Base-by-base conservation (phyloP, 2,329 filamentous ascomycete species). In the Cladophialophora carrionii region DNA sequence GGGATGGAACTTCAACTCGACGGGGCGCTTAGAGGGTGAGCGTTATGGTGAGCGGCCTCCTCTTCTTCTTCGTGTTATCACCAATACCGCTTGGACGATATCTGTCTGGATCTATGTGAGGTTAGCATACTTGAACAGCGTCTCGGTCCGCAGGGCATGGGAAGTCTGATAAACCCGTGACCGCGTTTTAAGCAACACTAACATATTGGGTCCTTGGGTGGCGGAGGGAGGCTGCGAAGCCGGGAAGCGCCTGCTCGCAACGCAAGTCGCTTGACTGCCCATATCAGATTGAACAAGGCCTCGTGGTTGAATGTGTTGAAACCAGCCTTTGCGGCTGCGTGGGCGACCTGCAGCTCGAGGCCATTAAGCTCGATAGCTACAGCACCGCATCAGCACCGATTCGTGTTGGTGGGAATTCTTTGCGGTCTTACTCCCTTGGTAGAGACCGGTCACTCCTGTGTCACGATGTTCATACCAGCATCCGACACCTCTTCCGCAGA, bases 391-490 rank as follows among this genome's bases (percentile, higher is more conserved):
- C 54, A 67, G 67, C 51, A 32, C 41, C 51, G 14, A 9, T 8
- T 31, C 26, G 12, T 29, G 34, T 4, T 54, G 2, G 17, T 9
- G 54, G 2, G 14, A n/a, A 20, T 17, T 8, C 14, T 24, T 24
- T 14, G 26, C 41, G 1, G 4, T 59, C 67, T 24, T 66, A 71
- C 70, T 63, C 12, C 65, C 70, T 64, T 72, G 69, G 31, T 64
- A 66, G 49, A 71, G 51, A 20, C 65, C 69, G 5, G 64, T 69
- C 4, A 71, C 69, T 10, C 70, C 70, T 4, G 69, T 71, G 10
- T 66, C 17, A 17, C 67, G 65, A 63, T 71, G 70, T 58, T 71
- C 70, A 61, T 69, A 71, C 60, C 59, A 68, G 56, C 70, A 71
- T 32, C 46, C 63, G 14, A 20, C n/a, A 17, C 67, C 64, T 24